Percentiles rank a stretch among this genome's conserved stretches.
Evolutionary conservation across 108 stramenopile genomes (phyloP).

Genomic region (Cyclotella cryptica): DNA sequence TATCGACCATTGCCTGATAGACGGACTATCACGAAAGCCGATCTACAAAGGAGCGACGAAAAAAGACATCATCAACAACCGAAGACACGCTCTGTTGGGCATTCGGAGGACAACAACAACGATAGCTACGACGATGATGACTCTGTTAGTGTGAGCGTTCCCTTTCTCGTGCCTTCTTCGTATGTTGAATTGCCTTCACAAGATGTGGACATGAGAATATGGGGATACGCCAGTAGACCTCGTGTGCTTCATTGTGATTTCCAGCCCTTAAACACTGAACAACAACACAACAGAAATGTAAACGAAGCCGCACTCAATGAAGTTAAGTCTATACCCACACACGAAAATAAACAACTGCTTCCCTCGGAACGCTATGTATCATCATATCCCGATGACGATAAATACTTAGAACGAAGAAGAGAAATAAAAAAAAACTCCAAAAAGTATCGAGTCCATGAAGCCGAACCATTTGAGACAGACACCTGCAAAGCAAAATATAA

Average conservation of each 20-base stretch:
- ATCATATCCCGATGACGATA: slow-evolving; percentile 44
- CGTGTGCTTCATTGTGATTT: slow-evolving; percentile 21
- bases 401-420: slow-evolving; percentile 12
- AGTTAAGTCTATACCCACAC: slow-evolving; percentile 11
- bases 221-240: slow-evolving; percentile 14
- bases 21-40: neutral
- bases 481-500: slow-evolving; percentile 65
- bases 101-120: neutral
- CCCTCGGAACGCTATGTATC: slow-evolving; percentile 33
- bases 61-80: neutral
- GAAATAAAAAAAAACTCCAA: slow-evolving; percentile 35
- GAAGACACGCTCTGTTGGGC: neutral
- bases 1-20: slow-evolving; percentile 1
- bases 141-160: neutral
- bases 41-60: neutral
- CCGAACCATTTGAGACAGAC: slow-evolving; percentile 56
- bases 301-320: slow-evolving; percentile 9
- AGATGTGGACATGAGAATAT: slow-evolving; percentile 28
- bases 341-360: slow-evolving; percentile 12
- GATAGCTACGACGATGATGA: neutral
- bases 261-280: neutral
- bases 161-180: slow-evolving; percentile 1
- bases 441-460: slow-evolving; percentile 27
- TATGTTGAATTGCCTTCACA: slow-evolving; percentile 3
- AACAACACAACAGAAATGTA: neutral